Evolutionary conservation across 345 rosid genomes (phyloP).

Genomic region (Diplotaxis tenuifolia): DNA sequence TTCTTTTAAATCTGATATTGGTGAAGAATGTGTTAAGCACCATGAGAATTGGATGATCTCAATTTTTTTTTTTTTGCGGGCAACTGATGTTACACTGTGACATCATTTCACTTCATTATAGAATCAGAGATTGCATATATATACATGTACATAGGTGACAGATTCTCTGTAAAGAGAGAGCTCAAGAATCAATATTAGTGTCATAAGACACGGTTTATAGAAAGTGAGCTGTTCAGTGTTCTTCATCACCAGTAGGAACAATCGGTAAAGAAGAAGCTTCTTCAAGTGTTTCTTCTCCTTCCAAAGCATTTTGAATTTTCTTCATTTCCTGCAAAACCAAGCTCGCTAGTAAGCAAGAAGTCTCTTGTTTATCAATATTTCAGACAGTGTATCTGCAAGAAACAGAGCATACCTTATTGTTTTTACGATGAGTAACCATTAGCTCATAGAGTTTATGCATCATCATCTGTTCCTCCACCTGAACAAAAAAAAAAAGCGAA

Average conservation of each 20-base stretch:
- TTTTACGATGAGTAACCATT: conserved; percentile 44
- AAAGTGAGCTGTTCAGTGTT: conserved; percentile 8
- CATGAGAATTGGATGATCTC: conserved; percentile 54
- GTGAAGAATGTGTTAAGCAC: conserved; percentile 61
- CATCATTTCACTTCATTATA: not conserved
- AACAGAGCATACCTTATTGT: conserved; percentile 47
- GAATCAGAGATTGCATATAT: conserved; percentile 11
- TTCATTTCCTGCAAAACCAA: conserved; percentile 23
- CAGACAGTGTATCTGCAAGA: not conserved
- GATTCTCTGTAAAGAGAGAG: conserved; percentile 19
- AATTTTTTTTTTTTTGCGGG: conserved; percentile 40
- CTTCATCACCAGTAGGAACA: conserved; percentile 4
- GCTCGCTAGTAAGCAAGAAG: not conserved
- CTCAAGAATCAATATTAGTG: not conserved
- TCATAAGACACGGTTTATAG: not conserved
- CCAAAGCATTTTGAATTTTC: not conserved
- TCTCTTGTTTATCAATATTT: not conserved
- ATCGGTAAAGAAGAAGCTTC: conserved; percentile 14
- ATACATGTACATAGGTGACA: conserved; percentile 14
- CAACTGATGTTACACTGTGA: conserved; percentile 30
- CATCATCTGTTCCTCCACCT: conserved; percentile 84
- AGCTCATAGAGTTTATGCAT: conserved; percentile 69
- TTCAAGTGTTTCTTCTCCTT: not conserved
- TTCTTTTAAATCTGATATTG: conserved; percentile 26
- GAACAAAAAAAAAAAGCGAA: not conserved